A percentile compares a stretch with the other conserved stretches of the same genome.
Evolutionary conservation across 352 stramenopile species (phyloP).

Genomic region (Phytopythium kandeliae): DNA sequence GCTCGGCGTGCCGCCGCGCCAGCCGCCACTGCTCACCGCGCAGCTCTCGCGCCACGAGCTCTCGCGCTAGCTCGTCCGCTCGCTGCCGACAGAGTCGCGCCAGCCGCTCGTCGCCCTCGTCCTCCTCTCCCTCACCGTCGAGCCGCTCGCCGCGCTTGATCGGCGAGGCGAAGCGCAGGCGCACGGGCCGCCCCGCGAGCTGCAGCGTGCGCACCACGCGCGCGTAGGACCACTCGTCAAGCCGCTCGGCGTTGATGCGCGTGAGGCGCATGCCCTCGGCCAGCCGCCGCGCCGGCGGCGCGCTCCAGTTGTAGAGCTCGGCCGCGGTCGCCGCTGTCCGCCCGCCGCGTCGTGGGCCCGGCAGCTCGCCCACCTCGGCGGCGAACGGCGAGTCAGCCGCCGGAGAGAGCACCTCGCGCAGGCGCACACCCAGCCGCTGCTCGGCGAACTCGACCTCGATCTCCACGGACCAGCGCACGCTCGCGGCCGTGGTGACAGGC

Average conservation of each 20-base stretch:
- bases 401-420: conserved; percentile 43
- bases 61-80: conserved; percentile 8
- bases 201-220: conserved; percentile 55
- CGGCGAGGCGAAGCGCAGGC: conserved; percentile 47
- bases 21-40: conserved; percentile 11
- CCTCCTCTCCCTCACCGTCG: conserved; percentile 9
- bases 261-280: conserved; percentile 62
- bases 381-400: conserved; percentile 50
- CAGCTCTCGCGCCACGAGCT: conserved; percentile 15
- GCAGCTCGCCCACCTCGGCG: conserved; percentile 58
- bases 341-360: conserved; percentile 33
- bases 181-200: conserved; percentile 35
- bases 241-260: conserved; percentile 30
- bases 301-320: conserved; percentile 72
- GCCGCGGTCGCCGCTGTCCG: conserved; percentile 36
- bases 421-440: conserved; percentile 48
- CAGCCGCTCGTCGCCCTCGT: conserved; percentile 7
- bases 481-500: no score
- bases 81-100: conserved; percentile 11
- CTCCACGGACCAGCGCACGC: conserved; percentile 43
- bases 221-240: conserved; percentile 50
- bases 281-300: conserved; percentile 37
- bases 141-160: conserved; percentile 26
- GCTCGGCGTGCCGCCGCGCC: conserved; percentile 5
- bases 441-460: conserved; percentile 65